Evolutionary conservation across 2,329 filamentous ascomycete species (phyloP).

Genomic region (Boeremia exigua): DNA sequence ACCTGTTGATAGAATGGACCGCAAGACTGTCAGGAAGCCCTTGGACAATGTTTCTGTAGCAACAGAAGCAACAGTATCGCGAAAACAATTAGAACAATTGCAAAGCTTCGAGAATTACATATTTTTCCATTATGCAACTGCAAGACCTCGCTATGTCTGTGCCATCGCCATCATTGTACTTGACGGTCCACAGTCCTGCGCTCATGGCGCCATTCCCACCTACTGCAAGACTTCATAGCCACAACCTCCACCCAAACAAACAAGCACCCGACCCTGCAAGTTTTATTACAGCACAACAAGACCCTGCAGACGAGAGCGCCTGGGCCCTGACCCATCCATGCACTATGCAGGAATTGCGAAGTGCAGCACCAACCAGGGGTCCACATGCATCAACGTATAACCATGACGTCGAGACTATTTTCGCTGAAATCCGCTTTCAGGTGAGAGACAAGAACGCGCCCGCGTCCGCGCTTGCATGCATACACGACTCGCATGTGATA

Average conservation of each 20-base stretch:
- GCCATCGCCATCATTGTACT: background rate
- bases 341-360: constrained; percentile 9
- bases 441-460: constrained; percentile 11
- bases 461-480: constrained; percentile 24
- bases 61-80: background rate
- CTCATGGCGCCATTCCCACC: background rate
- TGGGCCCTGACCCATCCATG: constrained; percentile 4
- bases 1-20: constrained; percentile 1
- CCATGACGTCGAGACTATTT: constrained; percentile 42
- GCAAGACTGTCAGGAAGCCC: constrained; percentile 8
- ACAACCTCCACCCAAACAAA: constrained; percentile 16
- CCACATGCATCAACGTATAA: constrained; percentile 24
- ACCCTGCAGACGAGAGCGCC: background rate
- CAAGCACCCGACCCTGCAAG: constrained; percentile 17
- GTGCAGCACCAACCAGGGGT: constrained; percentile 17
- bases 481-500: constrained; percentile 9
- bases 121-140: background rate
- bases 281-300: constrained; percentile 12
- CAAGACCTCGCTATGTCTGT: background rate
- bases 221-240: background rate
- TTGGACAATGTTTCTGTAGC: background rate
- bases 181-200: background rate
- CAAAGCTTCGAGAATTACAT: background rate
- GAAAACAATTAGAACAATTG: background rate
- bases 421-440: constrained; percentile 5